Percentiles rank a stretch among this genome's conserved stretches.
Conservation (phyloP, 805 yeast genomes). For the Candida cerambycidarum region DNA sequence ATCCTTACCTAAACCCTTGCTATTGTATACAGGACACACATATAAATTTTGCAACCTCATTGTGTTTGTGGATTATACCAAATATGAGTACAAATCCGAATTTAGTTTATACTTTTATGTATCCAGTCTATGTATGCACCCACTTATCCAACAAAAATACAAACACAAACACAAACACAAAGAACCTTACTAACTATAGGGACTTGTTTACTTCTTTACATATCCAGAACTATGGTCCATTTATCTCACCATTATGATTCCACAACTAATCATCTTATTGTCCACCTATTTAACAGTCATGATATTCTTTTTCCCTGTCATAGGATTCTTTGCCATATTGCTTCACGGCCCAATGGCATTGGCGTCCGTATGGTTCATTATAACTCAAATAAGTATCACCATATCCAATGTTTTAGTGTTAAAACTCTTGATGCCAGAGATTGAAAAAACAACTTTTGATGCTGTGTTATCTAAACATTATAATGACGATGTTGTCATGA, state of each 20-base stretch:
- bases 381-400: slow-evolving; percentile 43
- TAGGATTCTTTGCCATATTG: slow-evolving; percentile 40
- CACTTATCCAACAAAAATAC: not conserved
- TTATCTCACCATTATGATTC: slow-evolving; percentile 43
- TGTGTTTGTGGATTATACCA: not conserved
- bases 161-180: not conserved
- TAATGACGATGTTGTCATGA: slow-evolving; percentile 42
- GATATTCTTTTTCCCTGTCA: slow-evolving; percentile 43
- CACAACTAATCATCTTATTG: slow-evolving; percentile 42
- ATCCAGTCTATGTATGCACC: slow-evolving; percentile 14
- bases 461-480: slow-evolving; percentile 47
- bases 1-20: too few species aligned
- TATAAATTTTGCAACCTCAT: not conserved
- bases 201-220: slow-evolving; percentile 38
- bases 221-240: slow-evolving; percentile 49
- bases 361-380: slow-evolving; percentile 43
- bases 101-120: slow-evolving; percentile 11
- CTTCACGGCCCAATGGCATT: slow-evolving; percentile 54
- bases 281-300: slow-evolving; percentile 36
- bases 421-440: slow-evolving; percentile 46
- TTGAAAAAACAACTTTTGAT: slow-evolving; percentile 49
- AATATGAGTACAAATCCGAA: not conserved
- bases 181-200: slow-evolving; percentile 20
- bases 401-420: slow-evolving; percentile 44
- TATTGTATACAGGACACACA: not conserved